These are phyloP conservation scores for Pilaira anomala DNA, from an alignment of 192 early-diverging fungal genomes.

Conservation along the genomic window DNA sequence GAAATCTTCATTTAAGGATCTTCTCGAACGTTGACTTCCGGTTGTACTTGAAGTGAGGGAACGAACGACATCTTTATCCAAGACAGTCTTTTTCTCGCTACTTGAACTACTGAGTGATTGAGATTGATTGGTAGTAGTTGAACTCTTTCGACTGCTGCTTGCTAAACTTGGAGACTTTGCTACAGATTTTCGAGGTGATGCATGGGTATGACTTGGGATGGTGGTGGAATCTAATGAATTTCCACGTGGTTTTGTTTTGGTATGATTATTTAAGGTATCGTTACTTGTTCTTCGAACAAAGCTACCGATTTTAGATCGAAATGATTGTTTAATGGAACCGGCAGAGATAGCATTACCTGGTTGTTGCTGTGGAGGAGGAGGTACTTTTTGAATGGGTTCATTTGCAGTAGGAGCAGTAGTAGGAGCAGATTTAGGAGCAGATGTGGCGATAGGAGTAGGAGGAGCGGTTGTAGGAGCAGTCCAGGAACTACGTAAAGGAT, in stretches of 20 bases:
- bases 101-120: neutral
- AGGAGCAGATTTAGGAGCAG: neutral
- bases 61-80: conserved; percentile 4
- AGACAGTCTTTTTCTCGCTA: neutral
- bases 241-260: neutral
- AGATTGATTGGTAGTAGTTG: conserved; percentile 3
- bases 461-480: conserved; percentile 28
- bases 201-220: neutral
- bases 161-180: neutral
- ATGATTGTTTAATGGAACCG: conserved; percentile 4
- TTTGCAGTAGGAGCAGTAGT: conserved; percentile 22
- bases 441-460: conserved; percentile 19
- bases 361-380: conserved; percentile 24
- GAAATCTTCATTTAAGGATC: neutral
- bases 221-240: neutral
- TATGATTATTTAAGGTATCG: neutral
- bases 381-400: neutral
- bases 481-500: neutral
- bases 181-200: neutral
- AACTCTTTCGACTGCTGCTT: conserved; percentile 12
- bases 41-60: conserved; percentile 11
- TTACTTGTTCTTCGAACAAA: conserved; percentile 11
- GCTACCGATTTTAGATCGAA: conserved; percentile 8
- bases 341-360: neutral
- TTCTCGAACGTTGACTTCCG: conserved; percentile 2